phyloP scores from a whole-genome alignment of 2,329 filamentous ascomycete genomes.

The Diplodia corticola region DNA sequence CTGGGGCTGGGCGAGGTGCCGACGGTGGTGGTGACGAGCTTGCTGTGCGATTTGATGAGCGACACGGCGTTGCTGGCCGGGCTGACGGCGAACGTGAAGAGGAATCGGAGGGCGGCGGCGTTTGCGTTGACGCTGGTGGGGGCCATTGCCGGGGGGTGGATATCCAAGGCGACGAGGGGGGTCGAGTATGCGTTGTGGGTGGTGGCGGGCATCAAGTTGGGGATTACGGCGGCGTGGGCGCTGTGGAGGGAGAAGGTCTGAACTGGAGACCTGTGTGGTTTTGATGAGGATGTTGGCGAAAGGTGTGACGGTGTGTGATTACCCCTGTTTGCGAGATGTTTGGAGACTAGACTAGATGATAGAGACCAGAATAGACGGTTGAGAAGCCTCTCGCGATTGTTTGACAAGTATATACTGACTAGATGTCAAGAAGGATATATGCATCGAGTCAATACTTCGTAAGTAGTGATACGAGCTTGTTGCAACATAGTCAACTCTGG shows the following conservation, averaged over 20 bases:
- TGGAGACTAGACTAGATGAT: neutral
- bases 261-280: neutral
- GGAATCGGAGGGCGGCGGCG: conserved; percentile 55
- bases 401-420: too few relatives aligned
- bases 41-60: conserved; percentile 78
- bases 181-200: conserved; percentile 55
- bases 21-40: conserved; percentile 76
- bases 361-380: neutral
- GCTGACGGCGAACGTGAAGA: conserved; percentile 49
- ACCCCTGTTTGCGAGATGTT: neutral
- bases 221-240: conserved; percentile 43
- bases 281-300: neutral
- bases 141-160: conserved; percentile 56
- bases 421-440: too few relatives aligned
- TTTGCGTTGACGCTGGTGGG: conserved; percentile 55
- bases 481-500: neutral
- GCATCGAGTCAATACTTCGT: too few relatives aligned
- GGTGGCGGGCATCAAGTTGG: conserved; percentile 43
- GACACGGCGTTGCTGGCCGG: conserved; percentile 56
- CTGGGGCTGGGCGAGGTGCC: conserved; percentile 70
- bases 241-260: conserved; percentile 1
- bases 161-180: conserved; percentile 54
- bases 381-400: neutral
- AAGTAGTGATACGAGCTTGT: too few relatives aligned
- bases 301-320: neutral